phyloP scores from a whole-genome alignment of 192 early-diverging fungal genomes.

The Backusella circina region DNA sequence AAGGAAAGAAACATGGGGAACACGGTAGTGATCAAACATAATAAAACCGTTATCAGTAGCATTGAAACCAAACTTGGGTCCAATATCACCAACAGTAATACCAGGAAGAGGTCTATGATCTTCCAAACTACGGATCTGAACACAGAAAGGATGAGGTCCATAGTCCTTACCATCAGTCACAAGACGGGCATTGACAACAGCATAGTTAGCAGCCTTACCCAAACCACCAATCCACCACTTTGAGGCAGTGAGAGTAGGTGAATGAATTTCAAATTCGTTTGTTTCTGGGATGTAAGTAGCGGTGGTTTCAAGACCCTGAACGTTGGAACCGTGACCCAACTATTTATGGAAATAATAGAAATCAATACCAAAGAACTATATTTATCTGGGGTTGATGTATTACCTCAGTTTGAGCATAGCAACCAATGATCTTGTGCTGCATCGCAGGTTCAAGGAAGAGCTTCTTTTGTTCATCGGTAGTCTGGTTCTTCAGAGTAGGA shows the following conservation, averaged over 20 bases:
- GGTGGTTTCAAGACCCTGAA: conserved; percentile 87
- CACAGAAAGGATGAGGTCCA: conserved; percentile 80
- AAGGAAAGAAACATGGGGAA: conserved; percentile 76
- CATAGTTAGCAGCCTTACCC: conserved; percentile 75
- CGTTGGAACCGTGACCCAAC: conserved; percentile 69
- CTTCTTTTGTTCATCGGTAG: conserved; percentile 75
- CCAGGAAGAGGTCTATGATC: conserved; percentile 72
- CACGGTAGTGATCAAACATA: conserved; percentile 74
- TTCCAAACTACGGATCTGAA: conserved; percentile 73
- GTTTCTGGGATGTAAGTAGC: conserved; percentile 80
- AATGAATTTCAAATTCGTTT: conserved; percentile 84
- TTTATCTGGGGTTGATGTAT: neutral
- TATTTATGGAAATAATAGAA: conserved; percentile 1
- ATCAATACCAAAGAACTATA: neutral
- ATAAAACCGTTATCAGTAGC: conserved; percentile 84
- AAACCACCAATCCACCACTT: conserved; percentile 92
- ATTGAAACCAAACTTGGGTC: conserved; percentile 87
- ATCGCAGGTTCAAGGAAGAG: conserved; percentile 71
- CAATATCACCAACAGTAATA: conserved; percentile 82
- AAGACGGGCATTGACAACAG: conserved; percentile 81
- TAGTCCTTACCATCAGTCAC: conserved; percentile 68
- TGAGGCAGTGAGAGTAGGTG: conserved; percentile 68
- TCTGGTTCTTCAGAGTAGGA: conserved; percentile 71
- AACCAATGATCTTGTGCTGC: conserved; percentile 76
- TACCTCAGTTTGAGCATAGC: conserved; percentile 81